These are phyloP conservation scores for Bisporella sp. DNA, from an alignment of 2,329 filamentous ascomycete genomes.

Conservation along the genomic window DNA sequence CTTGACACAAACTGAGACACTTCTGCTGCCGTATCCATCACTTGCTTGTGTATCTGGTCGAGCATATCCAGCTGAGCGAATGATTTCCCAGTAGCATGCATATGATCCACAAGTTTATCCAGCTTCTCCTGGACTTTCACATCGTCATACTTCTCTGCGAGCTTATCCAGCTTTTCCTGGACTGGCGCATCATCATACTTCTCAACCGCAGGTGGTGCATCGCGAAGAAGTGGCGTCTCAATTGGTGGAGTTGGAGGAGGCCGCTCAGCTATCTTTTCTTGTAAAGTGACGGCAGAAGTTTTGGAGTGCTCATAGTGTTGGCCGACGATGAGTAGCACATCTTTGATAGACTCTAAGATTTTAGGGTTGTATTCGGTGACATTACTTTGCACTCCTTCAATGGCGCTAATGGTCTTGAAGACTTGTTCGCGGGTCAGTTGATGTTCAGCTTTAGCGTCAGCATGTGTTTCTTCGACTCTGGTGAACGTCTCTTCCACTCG, in stretches of 20 bases:
- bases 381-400: conserved; percentile 71
- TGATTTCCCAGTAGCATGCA: conserved; percentile 59
- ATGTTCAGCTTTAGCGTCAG: conserved; percentile 71
- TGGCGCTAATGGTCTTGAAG: conserved; percentile 62
- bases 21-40: conserved; percentile 76
- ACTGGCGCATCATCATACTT: conserved; percentile 20
- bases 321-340: conserved; percentile 74
- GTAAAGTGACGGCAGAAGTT: conserved; percentile 47
- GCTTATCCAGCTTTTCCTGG: background rate
- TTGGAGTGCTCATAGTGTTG: conserved; percentile 88
- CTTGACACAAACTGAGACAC: conserved; percentile 74
- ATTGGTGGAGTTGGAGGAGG: conserved; percentile 37
- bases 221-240: conserved; percentile 50
- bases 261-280: conserved; percentile 50
- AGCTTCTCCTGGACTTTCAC: conserved; percentile 50
- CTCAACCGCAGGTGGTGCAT: conserved; percentile 41
- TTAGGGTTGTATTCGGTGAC: conserved; percentile 81
- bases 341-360: conserved; percentile 77
- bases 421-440: conserved; percentile 76
- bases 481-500: conserved; percentile 72
- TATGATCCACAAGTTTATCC: conserved; percentile 54
- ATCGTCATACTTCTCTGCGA: conserved; percentile 55
- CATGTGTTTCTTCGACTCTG: conserved; percentile 69
- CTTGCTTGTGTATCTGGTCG: conserved; percentile 82
- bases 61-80: conserved; percentile 73